Conservation (phyloP, 83 land plant species). For the Picea abies region DNA sequence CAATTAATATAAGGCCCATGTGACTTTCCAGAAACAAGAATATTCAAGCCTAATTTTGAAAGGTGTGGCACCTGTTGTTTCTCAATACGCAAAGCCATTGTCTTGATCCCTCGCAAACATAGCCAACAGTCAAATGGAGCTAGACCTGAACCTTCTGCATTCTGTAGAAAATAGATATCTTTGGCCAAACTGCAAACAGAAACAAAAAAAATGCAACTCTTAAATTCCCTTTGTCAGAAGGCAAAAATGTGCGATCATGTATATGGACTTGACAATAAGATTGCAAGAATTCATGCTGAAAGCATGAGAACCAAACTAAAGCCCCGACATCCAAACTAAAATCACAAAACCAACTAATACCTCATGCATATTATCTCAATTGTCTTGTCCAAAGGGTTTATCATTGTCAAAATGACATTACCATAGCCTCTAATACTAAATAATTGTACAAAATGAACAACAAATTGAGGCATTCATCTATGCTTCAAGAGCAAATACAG, state of each 20-base stretch:
- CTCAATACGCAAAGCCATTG: constrained; percentile 96
- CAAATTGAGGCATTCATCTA: not conserved
- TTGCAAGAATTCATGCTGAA: too few relatives aligned
- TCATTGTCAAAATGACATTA: not conserved
- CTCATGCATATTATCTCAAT: not conserved
- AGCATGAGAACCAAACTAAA: constrained; percentile 9
- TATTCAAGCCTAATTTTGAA: not conserved
- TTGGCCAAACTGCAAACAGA: constrained; percentile 77
- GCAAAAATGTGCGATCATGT: not conserved
- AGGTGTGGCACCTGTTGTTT: constrained; percentile 80
- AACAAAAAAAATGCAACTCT: constrained; percentile 6
- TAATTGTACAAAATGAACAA: not conserved
- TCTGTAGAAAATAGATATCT: constrained; percentile 88
- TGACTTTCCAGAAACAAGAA: not conserved
- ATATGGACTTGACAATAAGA: too few relatives aligned
- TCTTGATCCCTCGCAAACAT: constrained; percentile 90
- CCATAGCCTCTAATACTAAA: not conserved
- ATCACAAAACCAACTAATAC: not conserved
- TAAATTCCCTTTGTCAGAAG: not conserved
- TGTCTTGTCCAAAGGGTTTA: not conserved
- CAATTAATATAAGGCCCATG: not conserved
- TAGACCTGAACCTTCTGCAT: constrained; percentile 94
- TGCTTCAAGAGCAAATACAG: not conserved
- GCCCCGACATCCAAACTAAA: not conserved
- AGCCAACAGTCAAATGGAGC: constrained; percentile 99